Evolutionary conservation across 495 filamentous ascomycete species (phyloP).

Genomic region (Trichoderma asperelloides): DNA sequence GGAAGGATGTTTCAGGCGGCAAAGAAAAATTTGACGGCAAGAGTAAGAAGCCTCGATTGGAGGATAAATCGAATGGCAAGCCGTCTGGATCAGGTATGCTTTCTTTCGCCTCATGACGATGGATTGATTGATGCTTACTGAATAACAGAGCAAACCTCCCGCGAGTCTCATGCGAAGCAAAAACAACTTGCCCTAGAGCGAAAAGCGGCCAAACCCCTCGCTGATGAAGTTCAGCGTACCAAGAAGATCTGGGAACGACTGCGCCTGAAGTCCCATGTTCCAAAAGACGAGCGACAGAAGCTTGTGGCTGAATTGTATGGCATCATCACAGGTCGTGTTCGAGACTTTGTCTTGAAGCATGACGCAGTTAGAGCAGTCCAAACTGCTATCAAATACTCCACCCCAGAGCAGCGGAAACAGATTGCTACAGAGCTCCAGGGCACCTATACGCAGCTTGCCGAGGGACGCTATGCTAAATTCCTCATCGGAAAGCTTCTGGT

Average conservation of each 20-base stretch:
- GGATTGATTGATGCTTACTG: constrained; percentile 11
- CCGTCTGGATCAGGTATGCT: constrained; percentile 22
- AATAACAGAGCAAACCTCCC: constrained; percentile 39
- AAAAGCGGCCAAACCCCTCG: constrained; percentile 85
- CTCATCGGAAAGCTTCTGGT: constrained; percentile 90
- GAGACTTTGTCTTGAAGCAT: constrained; percentile 97
- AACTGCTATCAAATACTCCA: constrained; percentile 93
- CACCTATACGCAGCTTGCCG: constrained; percentile 71
- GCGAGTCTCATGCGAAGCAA: constrained; percentile 86
- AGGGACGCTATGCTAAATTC: constrained; percentile 95
- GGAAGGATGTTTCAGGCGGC: constrained; percentile 29
- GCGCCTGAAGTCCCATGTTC: constrained; percentile 83
- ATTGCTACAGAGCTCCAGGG: constrained; percentile 85
- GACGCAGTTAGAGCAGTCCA: constrained; percentile 92
- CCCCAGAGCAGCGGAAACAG: constrained; percentile 66
- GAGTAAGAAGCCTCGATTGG: constrained; percentile 36
- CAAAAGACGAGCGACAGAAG: constrained; percentile 72
- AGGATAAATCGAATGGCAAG: constrained; percentile 22
- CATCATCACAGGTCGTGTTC: constrained; percentile 81
- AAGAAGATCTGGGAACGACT: constrained; percentile 97
- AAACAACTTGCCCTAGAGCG: constrained; percentile 80
- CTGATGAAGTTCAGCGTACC: constrained; percentile 75
- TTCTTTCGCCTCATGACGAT: neutral
- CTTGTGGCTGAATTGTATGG: constrained; percentile 81
- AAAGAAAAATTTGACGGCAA: constrained; percentile 23